phyloP scores from a whole-genome alignment of 2,329 filamentous ascomycete genomes.

The Camillea tinctor region DNA sequence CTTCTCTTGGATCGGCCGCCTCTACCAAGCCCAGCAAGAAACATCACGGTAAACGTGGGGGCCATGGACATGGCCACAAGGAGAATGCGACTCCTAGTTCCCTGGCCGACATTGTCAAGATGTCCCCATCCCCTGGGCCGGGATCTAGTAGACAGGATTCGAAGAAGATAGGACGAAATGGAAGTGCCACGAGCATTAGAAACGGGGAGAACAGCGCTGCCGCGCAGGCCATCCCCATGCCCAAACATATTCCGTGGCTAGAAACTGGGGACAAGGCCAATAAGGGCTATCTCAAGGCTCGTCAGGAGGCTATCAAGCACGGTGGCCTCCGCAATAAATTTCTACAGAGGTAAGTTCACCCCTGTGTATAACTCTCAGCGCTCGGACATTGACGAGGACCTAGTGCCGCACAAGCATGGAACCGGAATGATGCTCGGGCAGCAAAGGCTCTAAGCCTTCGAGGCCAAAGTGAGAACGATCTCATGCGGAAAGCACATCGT shows the following conservation, averaged over 20 bases:
- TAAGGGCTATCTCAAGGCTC: conserved; percentile 90
- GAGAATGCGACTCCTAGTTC: conserved; percentile 71
- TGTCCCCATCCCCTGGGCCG: conserved; percentile 82
- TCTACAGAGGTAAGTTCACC: conserved; percentile 70
- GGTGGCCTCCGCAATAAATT: conserved; percentile 97
- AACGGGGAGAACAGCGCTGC: conserved; percentile 76
- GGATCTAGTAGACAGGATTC: conserved; percentile 56
- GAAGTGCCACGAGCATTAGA: conserved; percentile 62
- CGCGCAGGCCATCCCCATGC: conserved; percentile 79
- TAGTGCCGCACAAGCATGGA: conserved; percentile 96
- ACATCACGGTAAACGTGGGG: conserved; percentile 86
- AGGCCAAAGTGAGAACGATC: conserved; percentile 93
- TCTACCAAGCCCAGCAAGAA: conserved; percentile 79
- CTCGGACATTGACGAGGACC: conserved; percentile 12
- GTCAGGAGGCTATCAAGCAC: conserved; percentile 95
- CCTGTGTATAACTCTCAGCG: background rate
- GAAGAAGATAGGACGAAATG: conserved; percentile 61
- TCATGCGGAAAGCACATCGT: conserved; percentile 95
- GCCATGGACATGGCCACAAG: conserved; percentile 70
- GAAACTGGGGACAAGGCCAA: conserved; percentile 91
- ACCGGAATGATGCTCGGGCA: conserved; percentile 92
- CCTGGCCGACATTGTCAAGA: conserved; percentile 90
- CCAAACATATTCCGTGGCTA: conserved; percentile 93
- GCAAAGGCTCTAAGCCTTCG: conserved; percentile 92
- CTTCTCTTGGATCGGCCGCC: conserved; percentile 76